Base-by-base conservation (phyloP, 129 eudicot genomes). In the Calendula officinalis region DNA sequence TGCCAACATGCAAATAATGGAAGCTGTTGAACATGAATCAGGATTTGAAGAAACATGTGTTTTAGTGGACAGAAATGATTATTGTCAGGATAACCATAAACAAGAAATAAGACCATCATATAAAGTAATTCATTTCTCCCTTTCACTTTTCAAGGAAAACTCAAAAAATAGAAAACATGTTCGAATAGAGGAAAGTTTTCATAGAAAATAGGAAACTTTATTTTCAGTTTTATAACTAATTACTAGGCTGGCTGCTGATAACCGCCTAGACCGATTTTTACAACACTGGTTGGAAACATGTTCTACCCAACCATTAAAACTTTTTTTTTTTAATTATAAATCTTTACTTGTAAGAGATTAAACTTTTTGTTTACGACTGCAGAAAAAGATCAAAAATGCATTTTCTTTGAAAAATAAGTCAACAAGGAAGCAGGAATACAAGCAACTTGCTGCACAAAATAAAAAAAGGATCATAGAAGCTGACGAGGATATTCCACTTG, bases 11-110 rank as follows among this genome's bases (percentile, higher is more conserved):
- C 67, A 35, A 57, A 64, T 42, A 45, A 56, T 35, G 11, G 75
- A 77, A 71, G 53, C 38, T 42, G 33, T 47, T 42, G 67, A 63
- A 68, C 66, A 60, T 30, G 71, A 45, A 42, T 45, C 76, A 6
- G 68, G 52, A 11, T 69, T 91, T 57, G 88, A 75, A 50, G 88
- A 87, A 70, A 67, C 85, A 4, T 91, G 97, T 66, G 85, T 87
- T 60, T 55, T 87, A 53, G 88, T 91, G 63, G 85, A 74, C 4
- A 76, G 75, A 44, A 73, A 60, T 41, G 81, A 77, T 68, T 62
- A 60, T 63, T 52, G 59, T 80, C 55, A 57, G 36, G 30, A 70
- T 39, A 75, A 34, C 56, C 72, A 35, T 69, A 66, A 27, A 45
- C 51, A 67, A 79, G 73, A 56, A 76, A 70, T n/a, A 70, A 74